These are phyloP conservation scores for Monascus purpureus DNA, from an alignment of 495 filamentous ascomycete genomes.

Conservation along the genomic window DNA sequence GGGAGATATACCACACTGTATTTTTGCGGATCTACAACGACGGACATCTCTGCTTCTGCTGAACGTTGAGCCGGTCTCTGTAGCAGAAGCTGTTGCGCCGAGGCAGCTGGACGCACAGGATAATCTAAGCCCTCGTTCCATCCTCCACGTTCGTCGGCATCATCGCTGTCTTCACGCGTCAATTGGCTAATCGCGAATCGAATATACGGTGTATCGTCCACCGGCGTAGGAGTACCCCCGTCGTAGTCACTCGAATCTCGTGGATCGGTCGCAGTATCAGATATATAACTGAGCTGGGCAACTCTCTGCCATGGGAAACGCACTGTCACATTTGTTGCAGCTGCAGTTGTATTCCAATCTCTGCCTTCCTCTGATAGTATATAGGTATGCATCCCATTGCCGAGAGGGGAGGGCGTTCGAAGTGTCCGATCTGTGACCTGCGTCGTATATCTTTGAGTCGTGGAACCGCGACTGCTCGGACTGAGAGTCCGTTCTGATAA, in stretches of 20 bases:
- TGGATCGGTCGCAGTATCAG: constrained; percentile 16
- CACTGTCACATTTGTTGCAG: constrained; percentile 14
- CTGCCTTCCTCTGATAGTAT: constrained; percentile 1
- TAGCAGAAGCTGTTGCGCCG: constrained; percentile 5
- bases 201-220: constrained; percentile 57
- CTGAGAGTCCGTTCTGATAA: constrained; percentile 37
- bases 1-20: constrained; percentile 42
- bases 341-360: constrained; percentile 12
- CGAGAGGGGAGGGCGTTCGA: constrained; percentile 15
- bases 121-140: constrained; percentile 38
- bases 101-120: constrained; percentile 21
- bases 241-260: constrained; percentile 20
- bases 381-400: constrained; percentile 11
- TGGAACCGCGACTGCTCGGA: constrained; percentile 34
- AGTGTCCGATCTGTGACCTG: constrained; percentile 28
- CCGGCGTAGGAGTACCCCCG: constrained; percentile 39
- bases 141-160: constrained; percentile 35
- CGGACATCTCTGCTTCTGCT: constrained; percentile 34
- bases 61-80: constrained; percentile 15
- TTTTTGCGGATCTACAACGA: constrained; percentile 34
- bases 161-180: constrained; percentile 45
- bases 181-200: constrained; percentile 62
- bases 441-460: constrained; percentile 37
- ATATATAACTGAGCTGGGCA: constrained; percentile 14
- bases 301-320: constrained; percentile 24